phyloP scores from a whole-genome alignment of 1,284 basidiomycete genomes.

The Trichosporon sp. region DNA sequence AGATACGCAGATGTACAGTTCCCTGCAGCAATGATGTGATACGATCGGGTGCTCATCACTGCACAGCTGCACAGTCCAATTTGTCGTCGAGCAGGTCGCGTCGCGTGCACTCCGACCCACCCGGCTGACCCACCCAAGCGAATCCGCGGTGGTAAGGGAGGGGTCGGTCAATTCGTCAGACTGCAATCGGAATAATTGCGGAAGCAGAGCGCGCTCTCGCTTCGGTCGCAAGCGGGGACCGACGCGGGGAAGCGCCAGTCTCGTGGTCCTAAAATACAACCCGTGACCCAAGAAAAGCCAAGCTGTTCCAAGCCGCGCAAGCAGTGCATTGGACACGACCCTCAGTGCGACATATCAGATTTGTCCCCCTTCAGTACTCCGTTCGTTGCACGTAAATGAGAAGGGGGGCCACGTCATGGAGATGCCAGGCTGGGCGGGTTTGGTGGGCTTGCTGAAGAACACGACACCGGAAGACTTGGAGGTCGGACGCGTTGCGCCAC shows the following conservation, averaged over 20 bases:
- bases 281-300: conserved; percentile 14
- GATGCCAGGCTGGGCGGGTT: too few species aligned
- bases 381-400: neutral
- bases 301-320: neutral
- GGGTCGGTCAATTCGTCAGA: neutral
- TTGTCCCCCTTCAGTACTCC: neutral
- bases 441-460: too few species aligned
- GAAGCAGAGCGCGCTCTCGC: neutral
- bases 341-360: neutral
- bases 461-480: neutral
- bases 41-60: neutral
- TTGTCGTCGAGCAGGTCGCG: neutral
- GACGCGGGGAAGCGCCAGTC: neutral
- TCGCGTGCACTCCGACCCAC: neutral
- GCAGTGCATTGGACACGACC: neutral
- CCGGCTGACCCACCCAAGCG: too few species aligned
- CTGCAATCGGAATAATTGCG: neutral
- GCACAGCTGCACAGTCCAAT: neutral
- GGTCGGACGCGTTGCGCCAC: neutral
- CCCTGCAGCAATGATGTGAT: too few species aligned
- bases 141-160: too few species aligned
- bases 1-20: neutral
- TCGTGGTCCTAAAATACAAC: neutral
- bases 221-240: neutral
- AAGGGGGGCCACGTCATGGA: neutral